Evolutionary conservation across 2,329 filamentous ascomycete species (phyloP).

Genomic region (Phialophora verrucosa): DNA sequence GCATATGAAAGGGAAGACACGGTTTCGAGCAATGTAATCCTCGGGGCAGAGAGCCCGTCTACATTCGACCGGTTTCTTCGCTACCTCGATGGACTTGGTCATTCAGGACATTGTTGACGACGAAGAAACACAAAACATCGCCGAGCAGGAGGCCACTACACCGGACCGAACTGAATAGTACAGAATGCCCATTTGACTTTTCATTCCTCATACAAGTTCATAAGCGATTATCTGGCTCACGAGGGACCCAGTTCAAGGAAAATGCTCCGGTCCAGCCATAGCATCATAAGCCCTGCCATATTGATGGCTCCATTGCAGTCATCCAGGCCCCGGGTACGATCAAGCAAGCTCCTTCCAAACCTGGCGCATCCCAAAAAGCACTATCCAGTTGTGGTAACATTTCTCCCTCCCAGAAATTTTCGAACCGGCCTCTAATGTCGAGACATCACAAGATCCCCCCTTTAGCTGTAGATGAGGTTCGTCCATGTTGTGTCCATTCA

Average conservation of each 20-base stretch:
- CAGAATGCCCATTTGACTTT: slow-evolving; percentile 6
- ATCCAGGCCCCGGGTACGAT: neutral
- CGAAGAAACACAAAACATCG: neutral
- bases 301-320: slow-evolving; percentile 1
- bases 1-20: no score
- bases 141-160: neutral
- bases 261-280: slow-evolving; percentile 21
- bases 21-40: neutral
- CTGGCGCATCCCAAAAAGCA: neutral
- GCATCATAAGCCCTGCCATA: slow-evolving; percentile 17
- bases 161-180: neutral
- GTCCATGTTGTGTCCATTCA: neutral
- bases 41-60: neutral
- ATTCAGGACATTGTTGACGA: neutral
- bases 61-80: neutral
- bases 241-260: slow-evolving; percentile 1
- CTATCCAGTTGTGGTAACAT: neutral
- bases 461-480: neutral
- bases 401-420: neutral
- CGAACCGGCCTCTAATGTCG: neutral
- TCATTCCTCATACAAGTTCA: neutral
- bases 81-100: neutral
- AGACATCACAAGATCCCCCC: neutral
- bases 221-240: neutral
- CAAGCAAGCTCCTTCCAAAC: neutral